A percentile compares a stretch with the other conserved stretches of the same genome.
Evolutionary conservation across 257 asterid species (phyloP).

Genomic region (Nicotiana paniculata): DNA sequence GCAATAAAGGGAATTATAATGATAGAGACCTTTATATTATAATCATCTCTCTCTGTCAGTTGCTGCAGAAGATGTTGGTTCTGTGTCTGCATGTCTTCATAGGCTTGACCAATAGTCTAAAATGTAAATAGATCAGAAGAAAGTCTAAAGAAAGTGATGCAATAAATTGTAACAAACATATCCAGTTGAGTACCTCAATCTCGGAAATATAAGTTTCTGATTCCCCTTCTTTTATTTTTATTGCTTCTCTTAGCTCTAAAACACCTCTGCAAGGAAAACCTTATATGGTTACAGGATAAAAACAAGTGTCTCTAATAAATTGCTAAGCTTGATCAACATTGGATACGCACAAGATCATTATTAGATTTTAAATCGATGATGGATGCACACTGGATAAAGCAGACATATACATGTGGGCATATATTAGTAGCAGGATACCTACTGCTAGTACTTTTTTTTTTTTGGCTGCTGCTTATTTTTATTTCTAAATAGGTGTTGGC

Average conservation of each 20-base stretch:
- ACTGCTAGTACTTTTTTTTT: no score
- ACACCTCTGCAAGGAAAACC: conserved; percentile 55
- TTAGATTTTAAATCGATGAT: background rate
- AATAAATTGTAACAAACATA: conserved; percentile 9
- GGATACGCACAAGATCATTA: background rate
- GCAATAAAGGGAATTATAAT: background rate
- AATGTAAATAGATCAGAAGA: conserved; percentile 10
- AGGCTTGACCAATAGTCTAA: conserved; percentile 98
- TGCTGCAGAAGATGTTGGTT: conserved; percentile 83
- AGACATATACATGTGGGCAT: background rate
- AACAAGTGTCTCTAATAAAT: background rate
- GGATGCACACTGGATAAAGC: conserved; percentile 3
- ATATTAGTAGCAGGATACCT: no score
- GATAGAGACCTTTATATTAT: conserved; percentile 70
- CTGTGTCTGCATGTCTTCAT: conserved; percentile 97
- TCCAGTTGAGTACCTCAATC: conserved; percentile 58
- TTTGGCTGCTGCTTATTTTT: no score
- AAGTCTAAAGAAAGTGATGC: conserved; percentile 12
- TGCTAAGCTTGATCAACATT: background rate
- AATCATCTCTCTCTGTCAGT: conserved; percentile 82
- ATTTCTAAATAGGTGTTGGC: no score
- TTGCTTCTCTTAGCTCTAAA: conserved; percentile 86
- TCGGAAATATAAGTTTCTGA: conserved; percentile 80
- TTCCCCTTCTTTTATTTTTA: conserved; percentile 78
- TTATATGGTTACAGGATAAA: conserved; percentile 7